Evolutionary conservation across 148 eudicot genomes (phyloP), one percentile per base, ranked within the genome.

Genomic region (Amaranthus cruentus): DNA sequence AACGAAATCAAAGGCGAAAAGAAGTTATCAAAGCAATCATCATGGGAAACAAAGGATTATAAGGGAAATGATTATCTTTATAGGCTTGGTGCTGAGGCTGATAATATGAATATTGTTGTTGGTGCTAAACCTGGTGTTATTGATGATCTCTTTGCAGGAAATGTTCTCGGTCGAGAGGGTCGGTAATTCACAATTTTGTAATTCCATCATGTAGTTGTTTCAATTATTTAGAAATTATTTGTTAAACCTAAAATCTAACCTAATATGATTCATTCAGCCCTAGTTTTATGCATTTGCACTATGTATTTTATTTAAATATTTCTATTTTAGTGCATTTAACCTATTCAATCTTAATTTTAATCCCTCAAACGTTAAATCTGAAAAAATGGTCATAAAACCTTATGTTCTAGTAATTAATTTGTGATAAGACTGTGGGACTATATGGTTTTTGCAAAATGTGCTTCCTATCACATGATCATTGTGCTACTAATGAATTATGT

Each of bases 121-220:
- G 98, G 98, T 43, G 98, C 98, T 67, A 88, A 83, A 82, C 81
- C 97, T 75, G 98, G 98, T 57, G 85, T 90, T 57, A 79, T 95
- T 54, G 98, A 95, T 73, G 92, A 91, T 64, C 93, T 95, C 42
- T 95, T 95, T 68, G 67, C 90, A 43, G 98, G 98, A 18, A 82
- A 85, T 69, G 90, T 95, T 66, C 97, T 95, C 52, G 98, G 97
- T n/a, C 81, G 78, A 80, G 98, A 95, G 38, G 38, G 38, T 28
- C 38, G 38, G 38, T 28, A 28, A 28, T 28, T 28, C 2, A 28
- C 38, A 28, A 28, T 28, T 28, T 65, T 81, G 98, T 80, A 54
- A 46, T 56, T 49, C 15, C 55, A 73, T 52, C n/a, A 11, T 61
- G 52, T 63, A 59, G 43, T n/a, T 28, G 14, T 53, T 13, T 6